Evolutionary conservation across 2,329 filamentous ascomycete species (phyloP).

Genomic region (Xylariales sp.): DNA sequence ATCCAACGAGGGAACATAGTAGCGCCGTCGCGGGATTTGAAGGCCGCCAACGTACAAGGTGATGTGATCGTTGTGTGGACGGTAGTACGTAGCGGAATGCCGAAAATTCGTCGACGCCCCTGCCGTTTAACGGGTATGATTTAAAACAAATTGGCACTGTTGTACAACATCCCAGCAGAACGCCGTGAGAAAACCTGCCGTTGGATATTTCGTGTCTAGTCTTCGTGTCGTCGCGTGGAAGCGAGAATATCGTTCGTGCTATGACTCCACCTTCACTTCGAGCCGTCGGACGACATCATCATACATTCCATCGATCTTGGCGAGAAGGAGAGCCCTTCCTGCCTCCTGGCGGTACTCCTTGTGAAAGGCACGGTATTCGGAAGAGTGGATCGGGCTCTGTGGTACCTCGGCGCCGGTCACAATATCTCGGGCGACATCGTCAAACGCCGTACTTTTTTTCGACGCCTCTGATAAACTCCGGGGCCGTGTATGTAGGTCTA

Average conservation of each 20-base stretch:
- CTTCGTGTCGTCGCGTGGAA: background rate
- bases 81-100: constrained; percentile 11
- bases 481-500: constrained; percentile 35
- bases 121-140: constrained; percentile 18
- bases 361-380: constrained; percentile 41
- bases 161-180: constrained; percentile 33
- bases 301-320: constrained; percentile 41
- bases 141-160: constrained; percentile 33
- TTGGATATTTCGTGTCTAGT: constrained; percentile 20
- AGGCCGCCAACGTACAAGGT: constrained; percentile 9
- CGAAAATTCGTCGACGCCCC: constrained; percentile 17
- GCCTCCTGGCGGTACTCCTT: constrained; percentile 42
- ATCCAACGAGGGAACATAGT: constrained; percentile 8
- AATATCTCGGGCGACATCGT: constrained; percentile 42
- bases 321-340: constrained; percentile 39
- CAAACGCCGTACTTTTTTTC: constrained; percentile 40
- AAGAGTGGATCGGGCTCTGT: constrained; percentile 37
- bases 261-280: constrained; percentile 37
- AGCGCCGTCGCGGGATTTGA: constrained; percentile 4
- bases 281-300: constrained; percentile 41
- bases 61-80: constrained; percentile 5
- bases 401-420: constrained; percentile 41
- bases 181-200: constrained; percentile 25
- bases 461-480: constrained; percentile 39
- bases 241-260: background rate